These are phyloP conservation scores for Fusarium torreyae DNA, from an alignment of 2,329 filamentous ascomycete species.

Conservation along the genomic window DNA sequence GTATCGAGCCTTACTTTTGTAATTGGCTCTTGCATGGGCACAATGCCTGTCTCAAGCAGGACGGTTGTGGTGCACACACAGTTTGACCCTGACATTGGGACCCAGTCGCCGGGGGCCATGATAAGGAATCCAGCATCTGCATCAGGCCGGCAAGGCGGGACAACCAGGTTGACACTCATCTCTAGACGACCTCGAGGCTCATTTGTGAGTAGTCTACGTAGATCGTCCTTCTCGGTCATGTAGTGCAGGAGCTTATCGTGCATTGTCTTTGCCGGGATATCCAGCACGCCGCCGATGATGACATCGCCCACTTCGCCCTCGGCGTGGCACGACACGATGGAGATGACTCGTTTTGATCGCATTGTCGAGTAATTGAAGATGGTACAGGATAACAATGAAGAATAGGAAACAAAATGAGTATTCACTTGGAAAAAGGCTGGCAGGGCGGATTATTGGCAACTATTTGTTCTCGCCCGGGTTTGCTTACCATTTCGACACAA, in stretches of 20 bases:
- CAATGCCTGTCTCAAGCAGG: slow-evolving; percentile 62
- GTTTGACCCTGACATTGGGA: slow-evolving; percentile 59
- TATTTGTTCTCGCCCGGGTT: too few species aligned
- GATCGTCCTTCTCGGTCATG: slow-evolving; percentile 55
- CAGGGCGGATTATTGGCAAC: too few species aligned
- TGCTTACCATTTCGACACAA: too few species aligned
- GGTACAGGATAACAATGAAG: too few species aligned
- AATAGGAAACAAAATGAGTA: too few species aligned
- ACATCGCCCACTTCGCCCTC: slow-evolving; percentile 65
- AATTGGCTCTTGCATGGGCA: slow-evolving; percentile 58
- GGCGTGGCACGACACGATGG: slow-evolving; percentile 56
- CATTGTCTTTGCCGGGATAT: slow-evolving; percentile 62
- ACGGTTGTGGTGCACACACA: slow-evolving; percentile 61
- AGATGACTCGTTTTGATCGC: slow-evolving; percentile 43
- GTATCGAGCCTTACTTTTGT: slow-evolving; percentile 15
- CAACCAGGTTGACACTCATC: slow-evolving; percentile 14
- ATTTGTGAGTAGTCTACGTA: slow-evolving; percentile 44
- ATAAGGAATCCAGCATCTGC: slow-evolving; percentile 61
- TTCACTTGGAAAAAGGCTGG: too few species aligned
- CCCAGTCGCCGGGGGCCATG: slow-evolving; percentile 42
- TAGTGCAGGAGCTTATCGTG: slow-evolving; percentile 64
- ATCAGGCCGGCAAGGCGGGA: slow-evolving; percentile 53
- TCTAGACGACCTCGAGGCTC: slow-evolving; percentile 19
- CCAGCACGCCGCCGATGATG: slow-evolving; percentile 63
- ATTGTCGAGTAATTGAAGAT: not conserved